These are phyloP conservation scores for Halenospora varia DNA, from an alignment of 495 filamentous ascomycete species.

Conservation along the genomic window DNA sequence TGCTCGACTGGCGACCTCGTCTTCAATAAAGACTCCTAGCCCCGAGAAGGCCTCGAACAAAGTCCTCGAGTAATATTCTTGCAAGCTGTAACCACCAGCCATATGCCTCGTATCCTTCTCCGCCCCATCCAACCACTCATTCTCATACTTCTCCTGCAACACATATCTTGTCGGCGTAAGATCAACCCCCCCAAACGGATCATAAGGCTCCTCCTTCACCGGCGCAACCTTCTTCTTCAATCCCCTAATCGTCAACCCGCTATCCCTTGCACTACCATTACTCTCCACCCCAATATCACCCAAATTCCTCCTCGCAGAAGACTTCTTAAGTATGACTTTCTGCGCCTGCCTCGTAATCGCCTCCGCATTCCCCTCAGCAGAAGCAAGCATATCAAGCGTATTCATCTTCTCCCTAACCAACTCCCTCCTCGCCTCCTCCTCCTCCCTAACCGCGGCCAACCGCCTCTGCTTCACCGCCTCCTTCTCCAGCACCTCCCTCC, in stretches of 20 bases:
- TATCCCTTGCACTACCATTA: slow-evolving; percentile 25
- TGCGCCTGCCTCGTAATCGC: slow-evolving; percentile 50
- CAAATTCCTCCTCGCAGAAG: slow-evolving; percentile 42
- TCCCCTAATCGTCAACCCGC: slow-evolving; percentile 63
- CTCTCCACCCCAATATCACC: slow-evolving; percentile 27
- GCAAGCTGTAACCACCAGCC: slow-evolving; percentile 80
- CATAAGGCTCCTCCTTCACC: slow-evolving; percentile 71
- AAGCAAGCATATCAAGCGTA: slow-evolving; percentile 45
- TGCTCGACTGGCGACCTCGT: slow-evolving; percentile 53
- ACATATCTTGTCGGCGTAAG: slow-evolving; percentile 65
- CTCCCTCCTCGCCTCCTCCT: slow-evolving; percentile 46
- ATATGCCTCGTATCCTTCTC: slow-evolving; percentile 54
- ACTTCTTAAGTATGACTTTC: slow-evolving; percentile 66
- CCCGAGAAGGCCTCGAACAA: slow-evolving; percentile 89
- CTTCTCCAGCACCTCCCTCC: slow-evolving; percentile 54
- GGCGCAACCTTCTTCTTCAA: slow-evolving; percentile 62
- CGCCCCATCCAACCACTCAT: slow-evolving; percentile 57
- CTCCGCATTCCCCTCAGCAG: slow-evolving; percentile 39
- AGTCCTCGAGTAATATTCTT: slow-evolving; percentile 74
- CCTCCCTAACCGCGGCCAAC: slow-evolving; percentile 43
- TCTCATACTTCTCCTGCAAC: slow-evolving; percentile 59
- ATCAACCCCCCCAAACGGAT: slow-evolving; percentile 78
- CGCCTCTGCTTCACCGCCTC: slow-evolving; percentile 46
- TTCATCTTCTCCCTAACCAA: slow-evolving; percentile 42
- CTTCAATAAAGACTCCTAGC: slow-evolving; percentile 75